Base-by-base conservation (phyloP, 2,329 filamentous ascomycete species). In the Fusarium sulawesiense region DNA sequence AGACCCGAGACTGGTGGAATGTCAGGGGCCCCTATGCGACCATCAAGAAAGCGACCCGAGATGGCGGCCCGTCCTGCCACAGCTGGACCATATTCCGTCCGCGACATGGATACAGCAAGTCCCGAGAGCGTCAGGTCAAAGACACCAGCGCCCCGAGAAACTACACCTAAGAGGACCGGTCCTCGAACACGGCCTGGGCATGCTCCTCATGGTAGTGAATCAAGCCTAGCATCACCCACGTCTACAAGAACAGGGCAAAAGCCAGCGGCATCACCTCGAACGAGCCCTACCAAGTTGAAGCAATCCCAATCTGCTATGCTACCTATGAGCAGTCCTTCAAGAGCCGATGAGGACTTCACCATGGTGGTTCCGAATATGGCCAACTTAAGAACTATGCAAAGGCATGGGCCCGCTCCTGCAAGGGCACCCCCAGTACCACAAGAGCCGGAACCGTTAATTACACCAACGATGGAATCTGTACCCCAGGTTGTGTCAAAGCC, bases 11-110 rank as follows among this genome's bases (percentile, higher is more conserved):
- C 86, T 30, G 86, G 86, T 18, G 88, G 88, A 37, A 85, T 91
- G 78, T 90, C 88, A 12, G 87, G 86, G 47, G 88, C 89, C 29
- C 89, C 89, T 2, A 88, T 90, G 84, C 83, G 89, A 59, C 89
- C 89, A 49, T 82, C 84, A 44, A 86, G 85, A 76, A 86, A 84
- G 71, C 82, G 87, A 44, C 87, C 88, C 5, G 88, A 90, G 58
- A 81, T 88, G 72, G 84, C 84, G 45, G 81, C 85, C 29, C 83
- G 89, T 60, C 89, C 89, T 34, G 89, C 89, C 14, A 91, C 89
- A 14, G 89, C 89, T 13, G 89, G 89, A 0, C 89, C 89, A 0
- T 91, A 91, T 75, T 91, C 89, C 21, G 84, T 89, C 12, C 82
- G 89, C 69, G 85, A 86, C 16, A 73, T 79, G 29, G 80, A 80